Conservation (phyloP, 2,329 filamentous ascomycete genomes). For the Paramyrothecium sp. region DNA sequence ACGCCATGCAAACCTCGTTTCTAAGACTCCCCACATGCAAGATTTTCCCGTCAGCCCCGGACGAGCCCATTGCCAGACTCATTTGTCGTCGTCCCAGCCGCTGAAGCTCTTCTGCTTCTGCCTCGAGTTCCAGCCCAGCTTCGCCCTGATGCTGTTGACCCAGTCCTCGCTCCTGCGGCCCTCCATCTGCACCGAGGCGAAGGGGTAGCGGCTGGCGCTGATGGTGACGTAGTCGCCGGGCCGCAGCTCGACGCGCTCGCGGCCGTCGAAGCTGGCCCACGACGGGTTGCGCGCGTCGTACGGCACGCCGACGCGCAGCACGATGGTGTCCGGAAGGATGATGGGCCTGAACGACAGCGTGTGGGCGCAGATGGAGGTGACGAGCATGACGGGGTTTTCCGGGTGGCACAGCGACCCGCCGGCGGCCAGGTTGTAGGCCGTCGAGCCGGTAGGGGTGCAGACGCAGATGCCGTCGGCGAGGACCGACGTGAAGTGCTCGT, state of each 20-base stretch:
- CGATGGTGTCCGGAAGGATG: constrained; percentile 93
- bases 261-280: constrained; percentile 98
- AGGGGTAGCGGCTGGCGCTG: constrained; percentile 76
- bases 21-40: too few species aligned
- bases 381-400: constrained; percentile 92
- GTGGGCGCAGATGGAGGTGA: constrained; percentile 93
- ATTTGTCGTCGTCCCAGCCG: constrained; percentile 38
- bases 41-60: too few species aligned
- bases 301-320: constrained; percentile 88
- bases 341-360: constrained; percentile 96
- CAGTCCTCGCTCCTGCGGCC: constrained; percentile 73
- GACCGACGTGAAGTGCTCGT: constrained; percentile 92
- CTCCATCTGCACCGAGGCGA: constrained; percentile 71
- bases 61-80: background rate
- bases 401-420: constrained; percentile 95
- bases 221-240: constrained; percentile 85
- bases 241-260: constrained; percentile 76
- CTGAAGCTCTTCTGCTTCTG: constrained; percentile 69
- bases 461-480: constrained; percentile 92
- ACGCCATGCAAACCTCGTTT: too few species aligned
- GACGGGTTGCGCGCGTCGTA: constrained; percentile 86
- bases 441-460: constrained; percentile 90
- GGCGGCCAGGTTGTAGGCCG: constrained; percentile 92
- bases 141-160: constrained; percentile 77
- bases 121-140: constrained; percentile 78